Evolutionary conservation across 768 basidiomycete species (phyloP), one percentile per base, ranked within the genome.

Genomic region (Rhodotorula babjevae): DNA sequence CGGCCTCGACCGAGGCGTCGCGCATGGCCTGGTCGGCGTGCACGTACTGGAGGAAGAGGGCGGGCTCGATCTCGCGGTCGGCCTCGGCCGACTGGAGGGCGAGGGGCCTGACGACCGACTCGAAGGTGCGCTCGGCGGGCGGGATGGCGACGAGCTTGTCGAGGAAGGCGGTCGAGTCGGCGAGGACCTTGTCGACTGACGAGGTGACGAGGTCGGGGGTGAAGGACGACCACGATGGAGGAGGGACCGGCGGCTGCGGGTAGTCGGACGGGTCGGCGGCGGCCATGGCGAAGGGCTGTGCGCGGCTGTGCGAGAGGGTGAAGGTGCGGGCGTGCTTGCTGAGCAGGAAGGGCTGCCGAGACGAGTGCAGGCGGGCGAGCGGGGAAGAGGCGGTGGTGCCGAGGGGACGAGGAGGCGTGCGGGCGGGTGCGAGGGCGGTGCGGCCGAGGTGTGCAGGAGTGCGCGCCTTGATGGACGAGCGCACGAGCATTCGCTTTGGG

Each of bases 21-120:
- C 92, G 86, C n/a, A 93, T 85, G 56, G 85, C 86, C 79, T 91
- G 88, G 67, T 84, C 83, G 2, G 87, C 83, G 40, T 90, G 89
- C 40, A 93, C 90, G 75, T 92, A 90, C 80, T 91, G 89, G 78
- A 92, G 90, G 81, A 94, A 93, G 0, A 84, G 81, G 29, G 91
- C 52, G 1, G 75, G 73, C 49, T 76, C 71, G 25, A 65, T 3
- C 27, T 40, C 52, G 21, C 53, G 58, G n/a, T 74, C 69, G 25
- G 55, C 47, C 18, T 67, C 72, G 19, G 56, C 71, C 29, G 63
- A 67, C n/a, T 58, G 27, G 12, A 71, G 29, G 2, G 76, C 73
- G 40, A 77, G 59, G 0, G 76, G 71, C 23, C 63, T 25, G 23
- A 72, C 55, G 40, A 79, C 75, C 5, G 61, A 27, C 29, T 78